phyloP scores from a whole-genome alignment of 257 asterid genomes.

The Solanum chaucha region DNA sequence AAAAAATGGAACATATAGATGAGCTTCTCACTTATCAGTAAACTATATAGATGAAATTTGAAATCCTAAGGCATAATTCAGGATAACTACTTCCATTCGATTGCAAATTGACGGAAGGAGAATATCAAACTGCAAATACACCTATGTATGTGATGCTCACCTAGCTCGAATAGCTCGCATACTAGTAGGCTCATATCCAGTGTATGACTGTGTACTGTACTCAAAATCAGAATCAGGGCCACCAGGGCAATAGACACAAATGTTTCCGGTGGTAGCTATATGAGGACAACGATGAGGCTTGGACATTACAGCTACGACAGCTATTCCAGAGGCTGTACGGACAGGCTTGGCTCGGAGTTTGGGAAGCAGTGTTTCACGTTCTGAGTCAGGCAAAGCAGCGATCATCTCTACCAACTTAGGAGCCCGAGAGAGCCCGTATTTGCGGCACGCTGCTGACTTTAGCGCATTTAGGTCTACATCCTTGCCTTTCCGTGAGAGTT shows the following conservation, averaged over 20 bases:
- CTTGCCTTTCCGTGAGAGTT: slow-evolving; percentile 72
- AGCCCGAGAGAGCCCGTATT: slow-evolving; percentile 82
- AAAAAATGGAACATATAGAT: neutral
- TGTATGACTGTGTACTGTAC: slow-evolving; percentile 95
- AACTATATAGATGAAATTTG: neutral
- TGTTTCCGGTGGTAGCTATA: slow-evolving; percentile 95
- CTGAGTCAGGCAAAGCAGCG: slow-evolving; percentile 89
- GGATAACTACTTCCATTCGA: neutral
- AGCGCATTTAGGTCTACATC: slow-evolving; percentile 85
- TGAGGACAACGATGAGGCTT: slow-evolving; percentile 99
- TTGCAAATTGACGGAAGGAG: neutral
- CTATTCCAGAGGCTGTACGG: slow-evolving; percentile 96
- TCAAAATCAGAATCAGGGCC: slow-evolving; percentile 99
- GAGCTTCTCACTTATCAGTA: neutral
- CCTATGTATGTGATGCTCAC: slow-evolving; percentile 10
- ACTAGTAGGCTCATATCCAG: slow-evolving; percentile 98
- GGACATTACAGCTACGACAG: slow-evolving; percentile 99
- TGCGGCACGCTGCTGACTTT: slow-evolving; percentile 87
- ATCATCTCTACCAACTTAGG: slow-evolving; percentile 98
- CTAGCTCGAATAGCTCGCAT: slow-evolving; percentile 99
- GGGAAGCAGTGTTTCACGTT: slow-evolving; percentile 77
- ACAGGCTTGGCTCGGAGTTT: slow-evolving; percentile 94
- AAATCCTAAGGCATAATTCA: neutral
- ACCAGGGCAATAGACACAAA: slow-evolving; percentile 96
- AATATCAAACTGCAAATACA: neutral